Evolutionary conservation across 768 basidiomycete species (phyloP), one percentile per base, ranked within the genome.

Genomic region (Strobilomyces echinocephalus): DNA sequence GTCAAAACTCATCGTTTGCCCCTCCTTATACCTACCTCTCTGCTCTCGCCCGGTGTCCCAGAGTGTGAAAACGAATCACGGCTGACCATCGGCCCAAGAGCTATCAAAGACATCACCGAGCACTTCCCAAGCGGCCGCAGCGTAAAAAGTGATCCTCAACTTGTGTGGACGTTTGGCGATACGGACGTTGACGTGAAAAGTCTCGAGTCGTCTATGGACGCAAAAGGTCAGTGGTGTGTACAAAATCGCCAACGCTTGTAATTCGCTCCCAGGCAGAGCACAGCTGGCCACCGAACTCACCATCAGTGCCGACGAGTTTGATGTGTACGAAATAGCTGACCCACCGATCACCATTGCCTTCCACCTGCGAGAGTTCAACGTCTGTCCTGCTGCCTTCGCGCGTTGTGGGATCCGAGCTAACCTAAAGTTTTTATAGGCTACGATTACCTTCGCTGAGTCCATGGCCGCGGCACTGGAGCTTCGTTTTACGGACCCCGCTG

Each of bases 321-420:
- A 92, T 48, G 71, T 77, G 8, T 93, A 91, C 62, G 80, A 88
- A 43, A 72, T 91, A 11, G 76, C 75, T 60, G 71, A 76, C 10
- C 71, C 79, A 16, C 87, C 91, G 1, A 79, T 79, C 31, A 83
- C 80, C 4, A 79, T 93, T 48, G 83, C 82, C 1, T 91, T 92
- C 60, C 90, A 91, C 69, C 70, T 93, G 28, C 82, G 86, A 35
- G 91, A 93, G 71, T 91, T 93, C 70, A 89, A 84, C 54, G 91
- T 90, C 76, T 41, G 55, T 56, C 40, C 33, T 43, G 39, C 41
- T 50, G 0, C 45, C 40, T 50, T 28, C 30, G 34, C 21, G 11
- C 30, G 6, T 44, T 5, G 11, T 41, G 28, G n/a, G 21, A 2
- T 44, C 43, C 21, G n/a, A 40, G 21, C 28, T 52, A 33, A 56